Conservation (phyloP, 2,329 filamentous ascomycete species). For the Dothidotthia symphoricarpi region DNA sequence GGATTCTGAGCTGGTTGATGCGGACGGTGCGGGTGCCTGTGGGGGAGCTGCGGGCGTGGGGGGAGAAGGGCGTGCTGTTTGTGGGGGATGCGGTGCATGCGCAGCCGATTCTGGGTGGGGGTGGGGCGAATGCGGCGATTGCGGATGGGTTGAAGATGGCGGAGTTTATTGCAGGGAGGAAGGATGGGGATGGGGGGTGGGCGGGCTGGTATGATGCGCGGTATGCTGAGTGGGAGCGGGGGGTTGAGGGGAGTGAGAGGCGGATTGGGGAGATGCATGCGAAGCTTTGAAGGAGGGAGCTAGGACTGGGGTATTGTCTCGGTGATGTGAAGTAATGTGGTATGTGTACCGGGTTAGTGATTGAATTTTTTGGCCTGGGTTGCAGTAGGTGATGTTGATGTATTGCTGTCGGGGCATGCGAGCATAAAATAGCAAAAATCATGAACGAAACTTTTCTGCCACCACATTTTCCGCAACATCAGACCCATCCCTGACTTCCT, state of each 20-base stretch:
- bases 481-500: neutral
- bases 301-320: too few relatives aligned
- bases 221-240: conserved; percentile 3
- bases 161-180: conserved; percentile 16
- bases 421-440: neutral
- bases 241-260: conserved; percentile 1
- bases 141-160: conserved; percentile 38
- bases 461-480: conserved; percentile 1
- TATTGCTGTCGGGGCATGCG: too few relatives aligned
- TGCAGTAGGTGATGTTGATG: too few relatives aligned
- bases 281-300: too few relatives aligned
- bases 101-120: conserved; percentile 43
- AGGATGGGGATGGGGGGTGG: neutral
- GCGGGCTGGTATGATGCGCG: conserved; percentile 5
- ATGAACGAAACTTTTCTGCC: conserved; percentile 1
- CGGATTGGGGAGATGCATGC: conserved; percentile 7
- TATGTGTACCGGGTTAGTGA: too few relatives aligned
- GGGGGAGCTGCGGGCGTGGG: conserved; percentile 20
- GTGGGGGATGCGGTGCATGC: conserved; percentile 45
- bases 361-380: too few relatives aligned
- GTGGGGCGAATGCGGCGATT: conserved; percentile 44
- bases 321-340: too few relatives aligned
- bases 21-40: conserved; percentile 26
- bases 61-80: conserved; percentile 3
- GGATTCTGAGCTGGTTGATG: conserved; percentile 46